Percentiles rank a stretch among this genome's conserved stretches.
phyloP scores from a whole-genome alignment of 371 early-diverging fungal species.

The Circinella minor region DNA sequence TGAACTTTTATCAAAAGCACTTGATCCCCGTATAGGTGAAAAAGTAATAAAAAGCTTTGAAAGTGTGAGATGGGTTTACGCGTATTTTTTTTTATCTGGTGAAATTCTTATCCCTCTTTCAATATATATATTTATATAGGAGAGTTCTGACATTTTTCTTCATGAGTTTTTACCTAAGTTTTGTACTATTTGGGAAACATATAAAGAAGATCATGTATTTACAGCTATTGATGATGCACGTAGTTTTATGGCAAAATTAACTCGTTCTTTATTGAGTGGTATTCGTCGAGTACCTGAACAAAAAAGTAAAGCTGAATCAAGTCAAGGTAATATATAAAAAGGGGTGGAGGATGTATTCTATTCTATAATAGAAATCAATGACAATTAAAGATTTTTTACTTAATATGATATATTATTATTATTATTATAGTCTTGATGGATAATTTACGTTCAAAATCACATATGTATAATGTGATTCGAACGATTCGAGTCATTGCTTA shows the following conservation, averaged over 20 bases:
- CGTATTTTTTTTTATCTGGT: too few species aligned
- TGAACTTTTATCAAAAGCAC: constrained; percentile 30
- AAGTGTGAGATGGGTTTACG: too few species aligned
- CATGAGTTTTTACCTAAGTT: constrained; percentile 36
- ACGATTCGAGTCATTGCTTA: constrained; percentile 40
- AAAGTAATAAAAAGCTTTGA: constrained; percentile 17
- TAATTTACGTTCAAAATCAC: constrained; percentile 43
- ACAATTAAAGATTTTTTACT: too few species aligned
- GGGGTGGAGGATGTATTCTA: too few species aligned
- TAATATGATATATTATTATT: too few species aligned
- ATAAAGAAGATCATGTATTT: constrained; percentile 25
- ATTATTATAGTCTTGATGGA: constrained; percentile 52
- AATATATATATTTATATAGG: constrained; percentile 32
- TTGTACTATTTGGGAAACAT: constrained; percentile 31
- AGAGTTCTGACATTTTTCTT: constrained; percentile 35
- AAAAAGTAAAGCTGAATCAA: constrained; percentile 39
- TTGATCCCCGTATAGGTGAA: constrained; percentile 28
- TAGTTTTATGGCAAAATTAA: constrained; percentile 39
- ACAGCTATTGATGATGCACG: constrained; percentile 36
- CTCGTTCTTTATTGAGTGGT: constrained; percentile 44
- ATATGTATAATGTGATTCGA: constrained; percentile 44
- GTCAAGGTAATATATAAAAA: constrained; percentile 36
- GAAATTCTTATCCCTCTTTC: background rate
- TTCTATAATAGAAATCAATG: too few species aligned
- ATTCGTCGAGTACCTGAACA: constrained; percentile 50